Evolutionary conservation across 371 early-diverging fungal genomes (phyloP).

Genomic region (Haplosporangium sp.): DNA sequence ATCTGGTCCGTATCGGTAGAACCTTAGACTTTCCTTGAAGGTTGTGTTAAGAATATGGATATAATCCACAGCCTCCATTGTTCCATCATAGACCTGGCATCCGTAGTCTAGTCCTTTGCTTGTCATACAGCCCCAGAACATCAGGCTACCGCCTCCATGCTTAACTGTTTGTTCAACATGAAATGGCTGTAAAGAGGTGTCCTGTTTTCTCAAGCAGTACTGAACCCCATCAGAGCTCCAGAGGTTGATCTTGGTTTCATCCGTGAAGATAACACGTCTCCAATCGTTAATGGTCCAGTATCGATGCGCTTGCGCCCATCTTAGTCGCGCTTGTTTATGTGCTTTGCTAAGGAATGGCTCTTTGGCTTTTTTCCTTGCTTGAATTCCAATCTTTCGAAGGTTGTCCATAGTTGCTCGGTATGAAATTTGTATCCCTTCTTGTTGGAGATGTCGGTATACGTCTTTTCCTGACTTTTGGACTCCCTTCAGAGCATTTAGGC

Average conservation of each 20-base stretch:
- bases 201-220: no score
- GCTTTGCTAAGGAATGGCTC: slow-evolving; percentile 8
- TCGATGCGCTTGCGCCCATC: slow-evolving; percentile 22
- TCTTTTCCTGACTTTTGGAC: neutral
- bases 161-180: slow-evolving; percentile 25
- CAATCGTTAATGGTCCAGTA: slow-evolving; percentile 41
- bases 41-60: slow-evolving; percentile 7
- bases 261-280: slow-evolving; percentile 40
- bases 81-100: slow-evolving; percentile 17
- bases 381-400: slow-evolving; percentile 2
- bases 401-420: neutral
- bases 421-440: neutral
- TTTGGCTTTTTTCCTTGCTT: slow-evolving; percentile 3
- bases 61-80: slow-evolving; percentile 10
- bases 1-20: neutral
- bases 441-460: neutral
- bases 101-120: slow-evolving; percentile 16
- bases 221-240: slow-evolving; percentile 6
- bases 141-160: slow-evolving; percentile 34
- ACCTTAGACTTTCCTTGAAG: slow-evolving; percentile 3
- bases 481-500: neutral
- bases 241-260: slow-evolving; percentile 40
- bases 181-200: no score
- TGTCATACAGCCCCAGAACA: slow-evolving; percentile 44
- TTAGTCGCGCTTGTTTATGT: slow-evolving; percentile 14